Base-by-base conservation (phyloP, 495 filamentous ascomycete genomes). In the Apodospora peruviana region DNA sequence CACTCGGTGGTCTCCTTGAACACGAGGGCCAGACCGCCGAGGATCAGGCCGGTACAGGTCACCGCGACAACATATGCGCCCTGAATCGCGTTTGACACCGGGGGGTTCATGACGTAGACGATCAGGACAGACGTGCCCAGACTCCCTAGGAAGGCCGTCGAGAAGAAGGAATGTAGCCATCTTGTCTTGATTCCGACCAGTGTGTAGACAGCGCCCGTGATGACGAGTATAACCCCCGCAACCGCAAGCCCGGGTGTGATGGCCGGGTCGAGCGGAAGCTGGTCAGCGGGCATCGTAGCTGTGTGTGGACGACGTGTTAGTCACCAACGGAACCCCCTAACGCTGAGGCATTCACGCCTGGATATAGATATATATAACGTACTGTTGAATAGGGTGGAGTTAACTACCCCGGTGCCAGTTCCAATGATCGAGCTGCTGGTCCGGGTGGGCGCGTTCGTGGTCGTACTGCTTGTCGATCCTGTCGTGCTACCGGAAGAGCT, bases 1-100 rank as follows among this genome's bases (percentile, higher is more conserved):
- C 87, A 85, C 66, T 97, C 90, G 3, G 88, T 89, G 43, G 96
- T 71, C 54, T 97, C 90, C 51, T 77, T 80, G 61, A 97, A 96
- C 0, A 94, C 67, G 4, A 91, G 74, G 0, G 90, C 80, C 7
- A 86, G 64, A 14, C 75, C 86, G 5, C 91, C 91, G 45, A 95
- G 81, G 19, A 90, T 77, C 1, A 82, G 50, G 4, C 91, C 91
- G 4, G 90, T 86, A 49, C 88, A 70, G 32, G 84, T 76, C 14
- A 78, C 81, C 9, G 90, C 91, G 3, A 93, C 87, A 19, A 97
- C 78, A 60, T 93, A 96, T 22, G 84, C 91, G 35, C 91, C 91
- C 66, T 96, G 88, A 7, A 95, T 73, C 0, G 80, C 89, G 57
- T 85, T 69, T 51, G 69, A 76, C 40, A 95, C 80, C 0, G 91